Evolutionary conservation across 2,329 filamentous ascomycete genomes (phyloP).

Genomic region (Apiospora koreana): DNA sequence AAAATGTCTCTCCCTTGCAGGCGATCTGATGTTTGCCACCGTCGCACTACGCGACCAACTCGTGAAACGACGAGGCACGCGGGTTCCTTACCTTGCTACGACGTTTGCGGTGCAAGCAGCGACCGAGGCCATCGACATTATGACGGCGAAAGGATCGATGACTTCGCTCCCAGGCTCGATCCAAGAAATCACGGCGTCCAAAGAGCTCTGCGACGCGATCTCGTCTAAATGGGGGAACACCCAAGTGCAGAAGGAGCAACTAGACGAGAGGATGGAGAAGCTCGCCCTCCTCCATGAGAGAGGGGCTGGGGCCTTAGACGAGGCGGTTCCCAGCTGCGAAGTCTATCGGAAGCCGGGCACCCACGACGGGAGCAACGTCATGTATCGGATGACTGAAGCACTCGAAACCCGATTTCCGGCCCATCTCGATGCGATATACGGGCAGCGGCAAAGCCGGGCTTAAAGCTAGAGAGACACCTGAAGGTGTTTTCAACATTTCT

Average conservation of each 20-base stretch:
- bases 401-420: conserved; percentile 12
- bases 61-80: not conserved
- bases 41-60: conserved; percentile 1
- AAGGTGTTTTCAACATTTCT: not conserved
- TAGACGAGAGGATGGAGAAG: conserved; percentile 10
- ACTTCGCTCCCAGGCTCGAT: conserved; percentile 10
- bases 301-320: not conserved
- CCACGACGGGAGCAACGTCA: not conserved
- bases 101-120: conserved; percentile 10
- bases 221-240: conserved; percentile 3
- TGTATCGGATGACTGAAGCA: not conserved
- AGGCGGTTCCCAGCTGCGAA: conserved; percentile 2
- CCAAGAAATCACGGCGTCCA: conserved; percentile 7
- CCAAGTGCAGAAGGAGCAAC: not conserved
- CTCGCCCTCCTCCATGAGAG: conserved; percentile 3
- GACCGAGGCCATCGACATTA: conserved; percentile 10
- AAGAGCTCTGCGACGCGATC: conserved; percentile 6
- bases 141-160: conserved; percentile 7
- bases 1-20: conserved; percentile 5
- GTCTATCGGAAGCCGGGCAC: not conserved
- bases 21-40: conserved; percentile 11
- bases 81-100: conserved; percentile 6
- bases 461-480: not conserved
- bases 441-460: not conserved
- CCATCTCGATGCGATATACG: conserved; percentile 7